Conservation (phyloP, 495 filamentous ascomycete species). For the Hypoxylon trugodes region DNA sequence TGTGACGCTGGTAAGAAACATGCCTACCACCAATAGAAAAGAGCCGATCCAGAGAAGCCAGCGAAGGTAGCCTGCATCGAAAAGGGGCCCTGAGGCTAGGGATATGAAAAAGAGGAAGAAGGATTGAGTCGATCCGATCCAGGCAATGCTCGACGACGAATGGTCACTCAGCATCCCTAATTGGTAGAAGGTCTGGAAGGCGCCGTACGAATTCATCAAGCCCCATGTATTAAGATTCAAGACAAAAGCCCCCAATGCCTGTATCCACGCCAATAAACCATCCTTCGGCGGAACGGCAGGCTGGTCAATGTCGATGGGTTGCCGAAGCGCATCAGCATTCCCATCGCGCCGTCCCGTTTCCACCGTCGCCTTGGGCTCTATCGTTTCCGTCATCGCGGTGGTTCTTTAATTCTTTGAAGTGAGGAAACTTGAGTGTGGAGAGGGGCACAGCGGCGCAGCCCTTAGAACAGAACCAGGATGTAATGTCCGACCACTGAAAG, state of each 20-base stretch:
- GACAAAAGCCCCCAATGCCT: conserved; percentile 39
- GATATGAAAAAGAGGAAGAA: conserved; percentile 22
- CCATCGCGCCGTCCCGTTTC: too few relatives aligned
- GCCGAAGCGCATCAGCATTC: too few relatives aligned
- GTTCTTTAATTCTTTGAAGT: too few relatives aligned
- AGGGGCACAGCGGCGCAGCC: too few relatives aligned
- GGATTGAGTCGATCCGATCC: conserved; percentile 34
- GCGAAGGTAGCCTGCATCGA: conserved; percentile 23
- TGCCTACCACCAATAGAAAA: conserved; percentile 41
- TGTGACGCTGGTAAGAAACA: conserved; percentile 47
- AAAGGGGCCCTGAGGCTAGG: conserved; percentile 8
- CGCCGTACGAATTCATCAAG: conserved; percentile 49
- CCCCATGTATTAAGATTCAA: conserved; percentile 43
- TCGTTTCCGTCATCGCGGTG: too few relatives aligned
- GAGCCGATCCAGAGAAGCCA: conserved; percentile 9
- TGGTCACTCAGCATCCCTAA: conserved; percentile 10
- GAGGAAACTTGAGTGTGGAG: too few relatives aligned
- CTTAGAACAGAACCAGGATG: too few relatives aligned
- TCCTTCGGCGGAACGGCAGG: neutral
- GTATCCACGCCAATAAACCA: conserved; percentile 36
- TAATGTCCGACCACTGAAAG: too few relatives aligned
- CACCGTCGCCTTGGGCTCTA: too few relatives aligned
- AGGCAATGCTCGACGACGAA: conserved; percentile 28
- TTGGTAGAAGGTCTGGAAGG: conserved; percentile 52
- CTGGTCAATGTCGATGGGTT: too few relatives aligned